Evolutionary conservation across 2,329 filamentous ascomycete species (phyloP).

Genomic region (Ophiobolus disseminans): DNA sequence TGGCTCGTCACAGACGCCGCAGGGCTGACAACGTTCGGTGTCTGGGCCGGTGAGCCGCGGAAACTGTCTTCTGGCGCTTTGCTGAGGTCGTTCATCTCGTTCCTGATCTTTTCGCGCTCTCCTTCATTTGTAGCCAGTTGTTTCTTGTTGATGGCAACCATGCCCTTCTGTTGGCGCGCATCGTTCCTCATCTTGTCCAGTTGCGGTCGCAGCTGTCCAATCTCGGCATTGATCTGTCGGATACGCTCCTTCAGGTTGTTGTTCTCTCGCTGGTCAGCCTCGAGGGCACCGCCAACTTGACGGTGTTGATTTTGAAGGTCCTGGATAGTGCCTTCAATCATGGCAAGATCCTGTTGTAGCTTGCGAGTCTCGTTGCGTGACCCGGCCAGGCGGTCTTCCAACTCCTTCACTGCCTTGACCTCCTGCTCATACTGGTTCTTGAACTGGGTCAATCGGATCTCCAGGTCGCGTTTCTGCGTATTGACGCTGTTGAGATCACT

Average conservation of each 20-base stretch:
- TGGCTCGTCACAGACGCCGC: slow-evolving; percentile 66
- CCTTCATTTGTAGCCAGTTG: slow-evolving; percentile 88
- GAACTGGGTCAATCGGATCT: slow-evolving; percentile 84
- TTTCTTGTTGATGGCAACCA: slow-evolving; percentile 98
- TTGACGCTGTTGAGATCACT: slow-evolving; percentile 81
- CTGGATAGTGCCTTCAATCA: slow-evolving; percentile 79
- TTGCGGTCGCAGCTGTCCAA: slow-evolving; percentile 83
- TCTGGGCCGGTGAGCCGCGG: slow-evolving; percentile 41
- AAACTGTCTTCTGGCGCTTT: slow-evolving; percentile 65
- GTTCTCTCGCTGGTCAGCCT: slow-evolving; percentile 90
- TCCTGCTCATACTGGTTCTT: slow-evolving; percentile 92
- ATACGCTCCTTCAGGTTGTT: slow-evolving; percentile 85
- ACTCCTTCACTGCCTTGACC: slow-evolving; percentile 79
- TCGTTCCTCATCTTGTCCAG: slow-evolving; percentile 93
- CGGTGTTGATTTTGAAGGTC: slow-evolving; percentile 85
- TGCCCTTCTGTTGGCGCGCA: slow-evolving; percentile 91
- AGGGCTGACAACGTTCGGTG: slow-evolving; percentile 70
- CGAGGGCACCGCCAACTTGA: slow-evolving; percentile 74
- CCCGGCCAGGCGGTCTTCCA: slow-evolving; percentile 81
- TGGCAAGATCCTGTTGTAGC: slow-evolving; percentile 81
- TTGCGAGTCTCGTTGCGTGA: slow-evolving; percentile 84
- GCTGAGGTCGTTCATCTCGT: slow-evolving; percentile 74
- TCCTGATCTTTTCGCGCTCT: slow-evolving; percentile 86
- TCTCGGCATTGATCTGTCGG: slow-evolving; percentile 79
- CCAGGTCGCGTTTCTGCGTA: slow-evolving; percentile 91